A percentile compares a stretch with the other conserved stretches of the same genome.
Evolutionary conservation across 2,329 filamentous ascomycete species (phyloP).

Genomic region (Trichoderma harzianum): DNA sequence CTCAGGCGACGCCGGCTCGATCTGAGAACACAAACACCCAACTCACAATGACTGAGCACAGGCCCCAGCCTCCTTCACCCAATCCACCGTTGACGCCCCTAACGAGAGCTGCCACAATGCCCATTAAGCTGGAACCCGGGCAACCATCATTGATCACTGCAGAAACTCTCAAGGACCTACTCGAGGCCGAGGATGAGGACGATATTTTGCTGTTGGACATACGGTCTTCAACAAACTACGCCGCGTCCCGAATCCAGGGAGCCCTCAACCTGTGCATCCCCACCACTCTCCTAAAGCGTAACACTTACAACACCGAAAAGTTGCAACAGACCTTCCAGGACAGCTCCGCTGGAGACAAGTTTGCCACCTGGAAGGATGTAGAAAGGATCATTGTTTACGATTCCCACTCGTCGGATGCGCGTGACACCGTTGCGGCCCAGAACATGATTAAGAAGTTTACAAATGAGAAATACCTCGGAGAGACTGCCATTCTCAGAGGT

Average conservation of each 20-base stretch:
- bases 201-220: slow-evolving; percentile 75
- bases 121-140: slow-evolving; percentile 45
- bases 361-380: slow-evolving; percentile 71
- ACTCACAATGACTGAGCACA: slow-evolving; percentile 51
- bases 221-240: slow-evolving; percentile 79
- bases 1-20: slow-evolving; percentile 35
- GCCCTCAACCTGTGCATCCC: slow-evolving; percentile 93
- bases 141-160: slow-evolving; percentile 52
- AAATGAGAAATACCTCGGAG: slow-evolving; percentile 74
- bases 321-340: slow-evolving; percentile 81
- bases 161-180: slow-evolving; percentile 52
- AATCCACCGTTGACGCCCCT: slow-evolving; percentile 25
- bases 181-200: slow-evolving; percentile 41
- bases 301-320: slow-evolving; percentile 86
- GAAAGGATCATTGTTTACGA: slow-evolving; percentile 87
- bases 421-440: slow-evolving; percentile 74
- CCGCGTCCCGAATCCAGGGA: slow-evolving; percentile 68
- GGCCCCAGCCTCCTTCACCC: slow-evolving; percentile 38
- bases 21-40: slow-evolving; percentile 52
- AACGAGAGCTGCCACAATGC: slow-evolving; percentile 50
- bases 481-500: slow-evolving; percentile 71
- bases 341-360: slow-evolving; percentile 65
- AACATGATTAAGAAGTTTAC: slow-evolving; percentile 94
- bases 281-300: slow-evolving; percentile 85
- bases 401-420: slow-evolving; percentile 67